Evolutionary conservation across 1,284 basidiomycete genomes (phyloP).

Genomic region (Apiotrichum gracile): DNA sequence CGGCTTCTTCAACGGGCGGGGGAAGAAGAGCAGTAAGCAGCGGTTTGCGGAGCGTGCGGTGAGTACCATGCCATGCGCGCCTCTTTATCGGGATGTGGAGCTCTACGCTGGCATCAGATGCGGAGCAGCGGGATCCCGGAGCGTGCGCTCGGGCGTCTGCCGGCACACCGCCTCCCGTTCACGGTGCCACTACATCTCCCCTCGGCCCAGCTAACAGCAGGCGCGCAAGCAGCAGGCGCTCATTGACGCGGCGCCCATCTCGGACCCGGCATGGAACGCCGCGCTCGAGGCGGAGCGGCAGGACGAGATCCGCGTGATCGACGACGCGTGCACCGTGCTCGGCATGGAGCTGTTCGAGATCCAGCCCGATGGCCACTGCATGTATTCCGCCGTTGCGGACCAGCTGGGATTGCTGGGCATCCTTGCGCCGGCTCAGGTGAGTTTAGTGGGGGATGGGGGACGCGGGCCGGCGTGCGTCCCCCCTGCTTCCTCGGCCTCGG

Average conservation of each 20-base stretch:
- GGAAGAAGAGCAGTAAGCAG: conserved; percentile 59
- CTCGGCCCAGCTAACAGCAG: conserved; percentile 53
- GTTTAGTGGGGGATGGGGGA: not conserved
- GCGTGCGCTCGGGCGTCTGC: too few species aligned
- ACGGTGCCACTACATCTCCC: too few species aligned
- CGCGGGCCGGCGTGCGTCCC: not conserved
- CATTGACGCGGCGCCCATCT: conserved; percentile 56
- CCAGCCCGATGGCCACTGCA: conserved; percentile 89
- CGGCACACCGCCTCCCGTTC: too few species aligned
- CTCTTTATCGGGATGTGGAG: not conserved
- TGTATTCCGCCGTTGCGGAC: conserved; percentile 88
- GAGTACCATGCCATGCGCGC: too few species aligned
- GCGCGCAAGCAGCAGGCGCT: conserved; percentile 68
- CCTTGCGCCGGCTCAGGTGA: conserved; percentile 29
- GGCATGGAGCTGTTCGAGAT: conserved; percentile 72
- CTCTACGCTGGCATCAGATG: not conserved
- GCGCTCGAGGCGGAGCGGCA: conserved; percentile 61
- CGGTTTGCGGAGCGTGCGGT: conserved; percentile 76
- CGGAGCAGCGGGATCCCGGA: too few species aligned
- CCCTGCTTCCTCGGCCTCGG: not conserved
- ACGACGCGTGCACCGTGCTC: conserved; percentile 60
- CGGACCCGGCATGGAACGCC: conserved; percentile 61
- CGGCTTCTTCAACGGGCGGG: conserved; percentile 7
- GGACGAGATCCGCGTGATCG: conserved; percentile 68
- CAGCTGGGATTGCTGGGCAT: conserved; percentile 51